These are phyloP conservation scores for Arthonia radiata DNA, from an alignment of 495 filamentous ascomycete species.

Conservation along the genomic window DNA sequence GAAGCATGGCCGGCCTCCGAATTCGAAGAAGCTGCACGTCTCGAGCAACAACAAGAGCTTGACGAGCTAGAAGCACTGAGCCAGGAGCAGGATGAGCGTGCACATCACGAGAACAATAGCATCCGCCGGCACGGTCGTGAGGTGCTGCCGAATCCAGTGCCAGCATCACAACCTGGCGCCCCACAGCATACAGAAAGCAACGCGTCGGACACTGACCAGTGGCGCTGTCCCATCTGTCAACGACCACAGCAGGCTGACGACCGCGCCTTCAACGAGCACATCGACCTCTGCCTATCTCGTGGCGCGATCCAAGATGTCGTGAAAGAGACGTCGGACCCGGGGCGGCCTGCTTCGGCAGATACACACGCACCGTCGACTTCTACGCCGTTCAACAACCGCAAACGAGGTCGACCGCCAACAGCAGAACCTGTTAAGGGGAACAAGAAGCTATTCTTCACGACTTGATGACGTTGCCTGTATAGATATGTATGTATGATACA, in stretches of 20 bases:
- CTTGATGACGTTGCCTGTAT: too few relatives aligned
- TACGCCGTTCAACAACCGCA: too few relatives aligned
- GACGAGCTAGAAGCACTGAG: constrained; percentile 35
- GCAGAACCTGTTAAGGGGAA: too few relatives aligned
- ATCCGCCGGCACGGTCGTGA: constrained; percentile 22
- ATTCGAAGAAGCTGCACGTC: constrained; percentile 37
- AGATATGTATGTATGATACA: too few relatives aligned
- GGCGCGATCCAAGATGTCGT: constrained; percentile 66
- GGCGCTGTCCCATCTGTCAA: constrained; percentile 73
- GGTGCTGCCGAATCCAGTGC: constrained; percentile 20
- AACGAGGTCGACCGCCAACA: too few relatives aligned
- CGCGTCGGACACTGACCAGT: constrained; percentile 22
- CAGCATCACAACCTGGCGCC: neutral
- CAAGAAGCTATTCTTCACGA: too few relatives aligned
- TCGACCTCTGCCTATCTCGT: constrained; percentile 75
- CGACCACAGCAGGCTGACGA: constrained; percentile 53
- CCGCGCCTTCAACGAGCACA: constrained; percentile 66
- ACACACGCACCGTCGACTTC: too few relatives aligned
- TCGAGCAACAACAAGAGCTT: constrained; percentile 40
- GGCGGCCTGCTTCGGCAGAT: too few relatives aligned
- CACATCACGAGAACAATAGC: constrained; percentile 3
- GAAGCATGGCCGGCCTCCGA: constrained; percentile 45
- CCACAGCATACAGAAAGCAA: constrained; percentile 3
- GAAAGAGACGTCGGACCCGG: constrained; percentile 16
- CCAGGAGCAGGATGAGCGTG: constrained; percentile 24